Evolutionary conservation across 441 rosid species (phyloP).

Genomic region (Aleurites moluccanus): DNA sequence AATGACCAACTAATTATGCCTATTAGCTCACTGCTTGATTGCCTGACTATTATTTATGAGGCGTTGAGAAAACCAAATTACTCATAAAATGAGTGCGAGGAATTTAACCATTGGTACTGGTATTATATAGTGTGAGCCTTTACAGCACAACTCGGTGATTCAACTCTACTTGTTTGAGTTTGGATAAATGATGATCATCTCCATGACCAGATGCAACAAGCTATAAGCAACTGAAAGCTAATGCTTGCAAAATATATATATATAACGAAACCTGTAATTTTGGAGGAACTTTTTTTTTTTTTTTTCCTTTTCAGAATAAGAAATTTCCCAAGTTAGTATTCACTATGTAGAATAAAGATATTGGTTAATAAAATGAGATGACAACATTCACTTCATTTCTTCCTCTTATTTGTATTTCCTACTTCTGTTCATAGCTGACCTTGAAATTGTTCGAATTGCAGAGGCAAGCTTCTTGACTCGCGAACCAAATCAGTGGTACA

Average conservation of each 20-base stretch:
- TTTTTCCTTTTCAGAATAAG: too few species aligned
- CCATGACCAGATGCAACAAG: background rate
- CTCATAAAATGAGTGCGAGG: background rate
- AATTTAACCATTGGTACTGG: too few species aligned
- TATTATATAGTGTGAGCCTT: too few species aligned
- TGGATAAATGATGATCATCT: background rate
- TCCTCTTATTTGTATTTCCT: background rate
- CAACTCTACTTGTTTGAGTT: background rate
- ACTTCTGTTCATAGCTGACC: background rate
- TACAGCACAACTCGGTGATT: too few species aligned
- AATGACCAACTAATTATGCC: conserved; percentile 17
- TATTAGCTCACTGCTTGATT: background rate
- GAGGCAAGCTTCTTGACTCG: conserved; percentile 86
- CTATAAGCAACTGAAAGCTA: background rate
- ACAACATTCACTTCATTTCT: background rate
- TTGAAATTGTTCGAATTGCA: conserved; percentile 36
- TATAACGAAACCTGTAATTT: background rate
- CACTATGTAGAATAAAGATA: background rate
- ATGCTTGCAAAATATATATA: background rate
- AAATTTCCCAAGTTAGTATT: background rate
- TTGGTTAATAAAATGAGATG: background rate
- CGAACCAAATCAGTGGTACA: conserved; percentile 76
- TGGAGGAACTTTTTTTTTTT: background rate
- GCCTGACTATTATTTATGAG: background rate
- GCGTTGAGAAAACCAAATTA: background rate